Evolutionary conservation across 2,329 filamentous ascomycete species (phyloP).

Genomic region (Cryphonectria radicalis): DNA sequence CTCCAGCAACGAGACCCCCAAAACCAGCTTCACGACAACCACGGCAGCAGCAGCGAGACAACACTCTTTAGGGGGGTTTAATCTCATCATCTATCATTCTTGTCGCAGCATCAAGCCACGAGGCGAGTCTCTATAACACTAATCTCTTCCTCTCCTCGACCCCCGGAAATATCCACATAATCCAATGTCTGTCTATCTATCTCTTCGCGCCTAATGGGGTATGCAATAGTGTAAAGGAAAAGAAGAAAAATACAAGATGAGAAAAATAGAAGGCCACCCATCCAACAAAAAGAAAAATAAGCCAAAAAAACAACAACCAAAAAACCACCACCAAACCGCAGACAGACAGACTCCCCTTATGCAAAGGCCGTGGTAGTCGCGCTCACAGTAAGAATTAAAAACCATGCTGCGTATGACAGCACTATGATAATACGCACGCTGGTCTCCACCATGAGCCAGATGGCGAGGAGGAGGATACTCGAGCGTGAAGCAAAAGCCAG

Average conservation of each 20-base stretch:
- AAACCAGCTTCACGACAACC: background rate
- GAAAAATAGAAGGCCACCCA: conserved; percentile 2
- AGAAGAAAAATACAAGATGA: conserved; percentile 3
- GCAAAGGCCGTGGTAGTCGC: conserved; percentile 7
- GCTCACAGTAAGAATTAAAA: conserved; percentile 8
- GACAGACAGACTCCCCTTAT: background rate
- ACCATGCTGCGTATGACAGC: conserved; percentile 10
- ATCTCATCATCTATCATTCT: background rate
- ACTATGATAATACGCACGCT: conserved; percentile 5
- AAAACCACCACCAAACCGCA: too few species aligned
- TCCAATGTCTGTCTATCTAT: conserved; percentile 4
- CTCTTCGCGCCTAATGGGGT: conserved; percentile 8
- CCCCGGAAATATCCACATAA: conserved; percentile 1
- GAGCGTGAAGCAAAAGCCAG: conserved; percentile 15
- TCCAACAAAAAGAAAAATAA: background rate
- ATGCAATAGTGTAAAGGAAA: conserved; percentile 22
- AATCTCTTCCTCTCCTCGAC: background rate
- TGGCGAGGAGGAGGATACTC: conserved; percentile 7
- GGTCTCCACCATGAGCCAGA: conserved; percentile 7
- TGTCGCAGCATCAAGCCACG: conserved; percentile 4
- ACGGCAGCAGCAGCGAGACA: background rate
- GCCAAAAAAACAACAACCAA: too few species aligned
- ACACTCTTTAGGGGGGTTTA: background rate
- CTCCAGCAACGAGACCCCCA: background rate
- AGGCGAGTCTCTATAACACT: conserved; percentile 2